Evolutionary conservation across 2,329 filamentous ascomycete species (phyloP), one percentile per base, ranked within the genome.

Genomic region (Podosphaera fusca): DNA sequence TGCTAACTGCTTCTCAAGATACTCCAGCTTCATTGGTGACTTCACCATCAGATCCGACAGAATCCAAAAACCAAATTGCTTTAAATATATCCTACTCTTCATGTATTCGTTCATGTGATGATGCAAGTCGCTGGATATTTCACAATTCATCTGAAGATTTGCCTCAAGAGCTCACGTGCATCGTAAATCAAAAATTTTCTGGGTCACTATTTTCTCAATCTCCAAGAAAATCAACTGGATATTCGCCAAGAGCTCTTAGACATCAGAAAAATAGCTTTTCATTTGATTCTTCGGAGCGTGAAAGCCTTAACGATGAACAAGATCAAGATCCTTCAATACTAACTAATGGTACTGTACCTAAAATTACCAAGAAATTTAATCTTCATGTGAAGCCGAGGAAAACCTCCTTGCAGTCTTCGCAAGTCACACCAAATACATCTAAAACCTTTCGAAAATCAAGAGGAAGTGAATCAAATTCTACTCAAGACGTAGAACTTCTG

Each of bases 241-340:
- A 35, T 8, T 52, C 59, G 12, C 60, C 60, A 14, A 65, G 62
- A 12, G 60, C 51, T 10, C 66, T 68, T 40, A 65, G 66, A 58
- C 67, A 65, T 55, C 67, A 68, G 56, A 67, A 65, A 12, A 65
- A 68, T 36, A 68, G 64, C 53, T 69, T 67, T 57, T 68, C 68
- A n/a, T 66, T 64, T 35, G 65, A 66, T 36, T 63, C 62, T 10
- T 66, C 66, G 2, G 66, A 67, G 56, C 61, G 62, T 58, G 62
- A 65, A 14, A 67, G 64, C 59, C 62, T 61, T 52, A 63, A 63
- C 34, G 64, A 65, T 56, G 66, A 67, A 40, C 64, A 66, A 57
- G 62, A 64, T 38, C 60, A 62, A 5, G 56, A 59, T 7, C 47
- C 60, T 33, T 65, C 63, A 31, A 58, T 14, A 7, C 64, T 63